Conservation (phyloP, 441 rosid species). For the Lagerstroemia fauriei region DNA sequence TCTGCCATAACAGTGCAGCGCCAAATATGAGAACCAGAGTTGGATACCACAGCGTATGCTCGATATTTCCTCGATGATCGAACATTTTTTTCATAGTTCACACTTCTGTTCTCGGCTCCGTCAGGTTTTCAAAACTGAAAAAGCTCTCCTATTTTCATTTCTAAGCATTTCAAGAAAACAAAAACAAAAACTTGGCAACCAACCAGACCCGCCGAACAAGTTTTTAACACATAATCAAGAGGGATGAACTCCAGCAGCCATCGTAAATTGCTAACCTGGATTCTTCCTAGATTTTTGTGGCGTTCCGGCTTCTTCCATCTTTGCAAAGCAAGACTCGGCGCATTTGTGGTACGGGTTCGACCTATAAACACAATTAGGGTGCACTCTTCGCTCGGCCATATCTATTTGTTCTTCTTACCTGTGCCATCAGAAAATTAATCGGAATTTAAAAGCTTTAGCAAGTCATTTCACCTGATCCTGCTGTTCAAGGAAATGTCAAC, state of each 20-base stretch:
- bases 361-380: conserved; percentile 42
- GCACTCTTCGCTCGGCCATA: conserved; percentile 44
- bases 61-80: neutral
- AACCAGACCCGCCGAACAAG: too few relatives aligned
- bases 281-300: conserved; percentile 33
- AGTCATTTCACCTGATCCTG: neutral
- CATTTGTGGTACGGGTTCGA: conserved; percentile 64
- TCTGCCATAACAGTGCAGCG: conserved; percentile 34
- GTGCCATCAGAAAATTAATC: neutral
- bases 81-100: neutral
- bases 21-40: neutral
- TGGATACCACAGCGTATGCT: neutral
- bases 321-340: conserved; percentile 54
- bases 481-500: neutral
- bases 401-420: neutral
- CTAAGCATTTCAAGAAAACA: too few relatives aligned
- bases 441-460: neutral
- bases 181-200: too few relatives aligned
- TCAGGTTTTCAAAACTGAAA: too few relatives aligned
- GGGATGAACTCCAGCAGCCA: neutral
- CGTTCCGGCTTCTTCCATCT: conserved; percentile 28
- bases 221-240: neutral
- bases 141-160: too few relatives aligned
- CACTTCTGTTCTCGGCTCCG: too few relatives aligned
- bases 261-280: conserved; percentile 2